Evolutionary conservation across 495 filamentous ascomycete species (phyloP), one percentile per base, ranked within the genome.

Genomic region (Aspergillus incahuasiensis): DNA sequence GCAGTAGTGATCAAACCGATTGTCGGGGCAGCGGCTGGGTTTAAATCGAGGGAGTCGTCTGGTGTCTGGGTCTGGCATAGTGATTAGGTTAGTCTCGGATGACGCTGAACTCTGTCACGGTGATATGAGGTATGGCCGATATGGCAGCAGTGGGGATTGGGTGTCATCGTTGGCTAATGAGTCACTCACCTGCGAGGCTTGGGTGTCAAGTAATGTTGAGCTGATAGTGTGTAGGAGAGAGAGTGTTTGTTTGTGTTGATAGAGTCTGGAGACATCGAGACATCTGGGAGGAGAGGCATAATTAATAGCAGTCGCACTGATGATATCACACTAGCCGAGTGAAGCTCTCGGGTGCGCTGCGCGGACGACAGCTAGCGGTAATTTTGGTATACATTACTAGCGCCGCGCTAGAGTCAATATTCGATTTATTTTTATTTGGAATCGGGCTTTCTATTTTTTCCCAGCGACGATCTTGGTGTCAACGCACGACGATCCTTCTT

Each of bases 391-490:
- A 46, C 7, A 1, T 11, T 46, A 49, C 48, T 13, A 40, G 21
- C 34, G 18, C 28, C 20, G 19, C 32, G 32, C 32, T 28, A 24
- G n/a, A 8, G 13, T 7, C 24, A 42, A 54, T 49, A n/a, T 20
- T 50, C 43, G 13, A 28, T 44, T 41, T 44, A 44, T 35, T 53
- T 47, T 38, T 16, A 32, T 43, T 54, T 50, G 28, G 5, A 44
- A 34, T 49, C n/a, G 5, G 1, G 6, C 22, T 55, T 59, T 55
- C 53, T 48, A 45, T 53, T 58, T 34, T 48, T 58, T 53, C 28
- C 20, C 22, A 52, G 39, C 49, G 49, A 52, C 5, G 38, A 52
- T 52, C 49, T 38, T 35, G n/a, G 47, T 49, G 28, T 25, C 21
- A 24, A 41, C 20, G 7, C 34, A 25, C 3, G 48, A 24, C 41